Base-by-base conservation (phyloP, 345 rosid species). In the Limnanthes douglasii region DNA sequence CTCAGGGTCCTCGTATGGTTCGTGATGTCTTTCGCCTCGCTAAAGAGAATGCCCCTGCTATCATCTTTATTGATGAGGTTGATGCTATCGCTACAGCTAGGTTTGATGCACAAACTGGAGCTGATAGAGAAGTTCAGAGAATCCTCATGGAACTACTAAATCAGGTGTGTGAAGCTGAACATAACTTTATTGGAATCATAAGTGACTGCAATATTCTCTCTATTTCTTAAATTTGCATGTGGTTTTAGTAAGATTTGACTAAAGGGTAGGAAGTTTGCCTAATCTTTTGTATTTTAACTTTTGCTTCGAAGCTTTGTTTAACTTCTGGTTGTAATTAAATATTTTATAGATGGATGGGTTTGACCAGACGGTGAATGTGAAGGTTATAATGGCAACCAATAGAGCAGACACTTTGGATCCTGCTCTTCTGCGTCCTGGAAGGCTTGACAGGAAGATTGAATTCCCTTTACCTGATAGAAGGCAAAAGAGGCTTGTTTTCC, bases 31-130 rank as follows among this genome's bases (percentile, higher is more conserved):
- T 88, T 43, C 90, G 97, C 38, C 95, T 88, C 34, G 97, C 97
- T 0, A 88, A 88, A 53, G 97, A 88, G 60, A 88, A 88, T 54
- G 97, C 97, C 48, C 97, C 97, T 15, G 97, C 97, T 31, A 88
- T 88, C 40, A 88, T 88, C 50, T 88, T 88, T 37, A 88, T 83
- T 35, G 97, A 88, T 57, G 97, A 88, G 54, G 97, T 88, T 3
- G 97, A 88, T 65, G 95, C 97, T 31, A 88, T 88, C 18, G 97
- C 97, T 13, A 88, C 97, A 21, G 97, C 97, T 39, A 73, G 97
- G 73, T 88, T 88, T 66, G 97, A 88, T 66, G 97, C 97, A 59
- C 97, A 88, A 64, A 88, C 97, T 12, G 97, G 95, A 45, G 97
- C 97, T 48, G 97, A 88, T 60, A 78, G 97, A 62, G 97, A 88